Conservation (phyloP, 2,329 filamentous ascomycete species). For the Laburnicola sp. region DNA sequence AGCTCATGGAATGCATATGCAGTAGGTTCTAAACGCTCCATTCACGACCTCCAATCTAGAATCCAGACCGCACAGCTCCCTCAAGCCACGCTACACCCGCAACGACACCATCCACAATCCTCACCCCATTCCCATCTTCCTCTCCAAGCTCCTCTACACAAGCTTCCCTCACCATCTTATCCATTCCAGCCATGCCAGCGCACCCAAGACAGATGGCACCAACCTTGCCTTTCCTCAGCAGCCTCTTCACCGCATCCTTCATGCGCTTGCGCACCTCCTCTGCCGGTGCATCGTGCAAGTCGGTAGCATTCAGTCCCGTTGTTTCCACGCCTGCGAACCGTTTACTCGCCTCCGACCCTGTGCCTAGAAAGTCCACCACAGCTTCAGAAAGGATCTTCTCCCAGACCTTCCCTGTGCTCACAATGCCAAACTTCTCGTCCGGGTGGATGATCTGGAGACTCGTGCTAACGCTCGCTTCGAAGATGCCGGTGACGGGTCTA, state of each 20-base stretch:
- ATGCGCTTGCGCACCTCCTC: conserved; percentile 68
- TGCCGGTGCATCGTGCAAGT: conserved; percentile 71
- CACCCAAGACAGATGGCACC: conserved; percentile 81
- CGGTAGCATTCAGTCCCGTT: conserved; percentile 76
- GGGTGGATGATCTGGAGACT: conserved; percentile 60
- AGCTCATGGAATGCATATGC: no score
- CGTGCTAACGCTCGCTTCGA: conserved; percentile 76
- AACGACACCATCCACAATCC: conserved; percentile 79
- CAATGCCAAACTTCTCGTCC: conserved; percentile 73
- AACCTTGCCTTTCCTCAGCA: conserved; percentile 63
- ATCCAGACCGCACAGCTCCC: conserved; percentile 48
- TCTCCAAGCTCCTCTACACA: conserved; percentile 66
- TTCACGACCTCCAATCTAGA: conserved; percentile 19
- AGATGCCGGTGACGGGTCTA: conserved; percentile 75
- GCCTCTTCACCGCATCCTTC: conserved; percentile 66
- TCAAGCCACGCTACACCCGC: conserved; percentile 68
- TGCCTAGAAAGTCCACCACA: conserved; percentile 66
- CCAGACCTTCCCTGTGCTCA: conserved; percentile 87
- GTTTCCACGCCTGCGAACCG: conserved; percentile 80
- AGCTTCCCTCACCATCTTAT: conserved; percentile 71
- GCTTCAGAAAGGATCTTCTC: conserved; percentile 70
- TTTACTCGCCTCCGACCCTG: conserved; percentile 37
- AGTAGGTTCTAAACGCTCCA: no score
- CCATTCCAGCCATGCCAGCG: conserved; percentile 87
- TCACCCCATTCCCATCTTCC: conserved; percentile 61